Evolutionary conservation across 495 filamentous ascomycete genomes (phyloP).

Genomic region (Pyrenula massariospora): DNA sequence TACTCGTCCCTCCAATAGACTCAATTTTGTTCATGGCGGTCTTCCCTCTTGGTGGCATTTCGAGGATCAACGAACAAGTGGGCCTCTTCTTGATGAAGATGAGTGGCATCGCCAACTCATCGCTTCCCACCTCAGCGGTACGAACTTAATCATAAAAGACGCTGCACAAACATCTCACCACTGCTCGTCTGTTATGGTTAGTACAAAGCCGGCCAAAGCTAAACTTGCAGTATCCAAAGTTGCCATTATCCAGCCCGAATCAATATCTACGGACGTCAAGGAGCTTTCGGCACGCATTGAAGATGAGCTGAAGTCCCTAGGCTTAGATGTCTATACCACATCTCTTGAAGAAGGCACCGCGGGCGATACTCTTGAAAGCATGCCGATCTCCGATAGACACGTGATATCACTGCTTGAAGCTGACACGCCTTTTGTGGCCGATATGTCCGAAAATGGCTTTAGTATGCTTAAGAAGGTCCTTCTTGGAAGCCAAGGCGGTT

Average conservation of each 20-base stretch:
- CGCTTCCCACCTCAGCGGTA: neutral
- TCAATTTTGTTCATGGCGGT: conserved; percentile 22
- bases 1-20: conserved; percentile 19
- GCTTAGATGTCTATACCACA: neutral
- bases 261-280: neutral
- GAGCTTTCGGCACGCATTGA: neutral
- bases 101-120: neutral
- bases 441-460: neutral
- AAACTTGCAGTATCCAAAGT: neutral
- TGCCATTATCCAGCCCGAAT: neutral
- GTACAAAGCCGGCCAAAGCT: neutral
- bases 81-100: conserved; percentile 6
- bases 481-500: neutral
- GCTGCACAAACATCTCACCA: neutral
- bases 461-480: neutral
- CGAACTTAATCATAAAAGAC: neutral
- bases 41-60: conserved; percentile 42
- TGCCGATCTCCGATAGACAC: neutral
- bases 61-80: conserved; percentile 13
- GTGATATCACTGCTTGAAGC: neutral
- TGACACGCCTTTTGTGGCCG: neutral
- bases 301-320: neutral
- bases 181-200: neutral
- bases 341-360: neutral
- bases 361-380: neutral